Evolutionary conservation across 345 rosid species (phyloP), one percentile per base, ranked within the genome.

Genomic region (Corchorus olitorius): DNA sequence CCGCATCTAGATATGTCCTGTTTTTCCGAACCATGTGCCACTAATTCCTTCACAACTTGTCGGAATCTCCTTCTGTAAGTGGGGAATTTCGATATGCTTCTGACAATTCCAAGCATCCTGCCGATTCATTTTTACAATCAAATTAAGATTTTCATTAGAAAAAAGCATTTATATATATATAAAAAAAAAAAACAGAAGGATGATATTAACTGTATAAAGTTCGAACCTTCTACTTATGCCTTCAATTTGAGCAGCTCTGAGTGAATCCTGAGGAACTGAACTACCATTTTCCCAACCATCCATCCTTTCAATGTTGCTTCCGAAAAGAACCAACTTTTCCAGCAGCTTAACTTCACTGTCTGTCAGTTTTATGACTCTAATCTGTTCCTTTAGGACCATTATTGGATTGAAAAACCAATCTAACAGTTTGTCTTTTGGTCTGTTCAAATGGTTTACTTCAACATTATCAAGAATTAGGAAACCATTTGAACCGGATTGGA

Each of bases 151-250:
- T 17, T 53, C n/a, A n/a, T 53, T n/a, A 2, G n/a, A 1, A 27
- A 55, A 7, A n/a, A 19, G 1, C n/a, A n/a, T 52, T 17, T 0
- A 48, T 0, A 0, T 3, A 39, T 14, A n/a, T 10, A 6, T 8
- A n/a, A 14, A 43, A 45, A 67, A 8, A 5, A 7, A 63, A 75
- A 11, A 33, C n/a, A 48, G 55, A 19, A 33, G 15, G 41, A 71
- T 2, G 70, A n/a, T n/a, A n/a, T n/a, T n/a, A n/a, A n/a, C n/a
- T n/a, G n/a, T 12, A 60, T 17, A 41, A 35, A 27, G 48, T 67
- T 72, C 81, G 62, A 84, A 94, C 97, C 97, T 94, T 90, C 97
- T 89, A 60, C 90, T 85, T 65, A 94, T 89, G 67, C 97, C 97
- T 73, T 86, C 88, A 22, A 94, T 76, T 80, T 92, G 93, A 79